phyloP scores from a whole-genome alignment of 1,284 basidiomycete species.

The Moniliophthora roreri region DNA sequence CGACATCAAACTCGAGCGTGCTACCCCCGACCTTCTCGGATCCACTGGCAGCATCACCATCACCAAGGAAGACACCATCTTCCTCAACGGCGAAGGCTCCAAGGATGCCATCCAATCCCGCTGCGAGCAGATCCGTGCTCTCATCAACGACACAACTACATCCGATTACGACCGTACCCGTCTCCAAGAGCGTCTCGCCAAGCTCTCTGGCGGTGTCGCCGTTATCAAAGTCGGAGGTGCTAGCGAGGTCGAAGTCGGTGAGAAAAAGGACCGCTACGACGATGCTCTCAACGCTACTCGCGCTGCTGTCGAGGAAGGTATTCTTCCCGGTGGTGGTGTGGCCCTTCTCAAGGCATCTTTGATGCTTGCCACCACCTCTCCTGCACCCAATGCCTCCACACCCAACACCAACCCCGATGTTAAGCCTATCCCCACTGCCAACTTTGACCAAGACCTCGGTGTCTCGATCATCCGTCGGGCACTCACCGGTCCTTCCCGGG shows the following conservation, averaged over 20 bases:
- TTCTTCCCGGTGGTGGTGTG: slow-evolving; percentile 94
- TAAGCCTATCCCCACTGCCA: slow-evolving; percentile 72
- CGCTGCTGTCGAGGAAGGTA: slow-evolving; percentile 97
- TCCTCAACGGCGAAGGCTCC: slow-evolving; percentile 91
- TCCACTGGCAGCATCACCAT: slow-evolving; percentile 91
- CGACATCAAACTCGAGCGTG: slow-evolving; percentile 95
- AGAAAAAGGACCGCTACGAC: slow-evolving; percentile 99
- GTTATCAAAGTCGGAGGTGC: slow-evolving; percentile 98
- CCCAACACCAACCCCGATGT: slow-evolving; percentile 53
- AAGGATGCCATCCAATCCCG: slow-evolving; percentile 86
- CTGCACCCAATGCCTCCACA: slow-evolving; percentile 37
- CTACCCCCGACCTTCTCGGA: slow-evolving; percentile 88
- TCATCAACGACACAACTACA: slow-evolving; percentile 84
- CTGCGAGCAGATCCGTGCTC: slow-evolving; percentile 92
- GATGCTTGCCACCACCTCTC: slow-evolving; percentile 65
- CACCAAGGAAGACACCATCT: slow-evolving; percentile 98
- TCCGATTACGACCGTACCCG: slow-evolving; percentile 95
- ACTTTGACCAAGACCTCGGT: slow-evolving; percentile 98
- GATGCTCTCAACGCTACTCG: slow-evolving; percentile 97
- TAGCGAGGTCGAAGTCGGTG: slow-evolving; percentile 94
- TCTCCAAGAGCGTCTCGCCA: slow-evolving; percentile 96
- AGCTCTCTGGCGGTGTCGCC: slow-evolving; percentile 94
- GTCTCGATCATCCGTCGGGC: slow-evolving; percentile 92
- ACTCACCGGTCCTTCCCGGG: slow-evolving; percentile 81
- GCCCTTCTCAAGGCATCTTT: slow-evolving; percentile 90